A percentile compares a stretch with the other conserved stretches of the same genome.
phyloP scores from a whole-genome alignment of 768 basidiomycete genomes.

The Austroboletus eburneus region DNA sequence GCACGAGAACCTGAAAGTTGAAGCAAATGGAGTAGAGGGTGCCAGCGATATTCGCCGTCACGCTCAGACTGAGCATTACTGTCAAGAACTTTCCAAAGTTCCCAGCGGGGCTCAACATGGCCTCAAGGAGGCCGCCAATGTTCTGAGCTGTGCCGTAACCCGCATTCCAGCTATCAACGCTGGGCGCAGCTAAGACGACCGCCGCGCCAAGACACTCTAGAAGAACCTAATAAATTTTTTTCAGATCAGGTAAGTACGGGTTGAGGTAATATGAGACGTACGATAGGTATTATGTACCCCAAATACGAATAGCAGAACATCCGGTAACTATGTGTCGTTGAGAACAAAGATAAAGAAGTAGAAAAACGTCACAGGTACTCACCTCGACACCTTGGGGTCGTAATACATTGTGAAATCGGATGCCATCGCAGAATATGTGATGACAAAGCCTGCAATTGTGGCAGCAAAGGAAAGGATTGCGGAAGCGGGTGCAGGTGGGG shows the following conservation, averaged over 20 bases:
- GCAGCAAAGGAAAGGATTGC: constrained; percentile 62
- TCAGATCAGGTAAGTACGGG: background rate
- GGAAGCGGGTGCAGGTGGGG: constrained; percentile 49
- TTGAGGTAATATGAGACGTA: constrained; percentile 33
- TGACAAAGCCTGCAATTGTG: constrained; percentile 67
- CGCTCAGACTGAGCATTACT: constrained; percentile 69
- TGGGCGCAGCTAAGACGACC: constrained; percentile 52
- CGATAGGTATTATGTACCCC: constrained; percentile 59
- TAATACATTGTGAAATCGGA: constrained; percentile 79
- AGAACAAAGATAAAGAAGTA: constrained; percentile 4
- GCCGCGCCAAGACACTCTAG: constrained; percentile 65
- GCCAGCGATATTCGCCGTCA: constrained; percentile 76
- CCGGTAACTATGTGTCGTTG: constrained; percentile 39
- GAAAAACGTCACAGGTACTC: constrained; percentile 4
- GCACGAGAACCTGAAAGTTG: constrained; percentile 66
- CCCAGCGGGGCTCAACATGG: constrained; percentile 56
- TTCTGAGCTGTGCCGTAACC: constrained; percentile 52
- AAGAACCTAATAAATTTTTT: constrained; percentile 24
- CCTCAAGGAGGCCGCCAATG: constrained; percentile 61
- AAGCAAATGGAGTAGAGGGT: constrained; percentile 81
- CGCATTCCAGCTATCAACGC: constrained; percentile 50
- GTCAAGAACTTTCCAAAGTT: constrained; percentile 70
- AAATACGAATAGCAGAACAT: constrained; percentile 65
- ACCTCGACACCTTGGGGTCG: constrained; percentile 55
- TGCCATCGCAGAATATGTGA: constrained; percentile 57